Evolutionary conservation across 2,329 filamentous ascomycete species (phyloP), one percentile per base, ranked within the genome.

Genomic region (Paraconiothyrium brasiliense): DNA sequence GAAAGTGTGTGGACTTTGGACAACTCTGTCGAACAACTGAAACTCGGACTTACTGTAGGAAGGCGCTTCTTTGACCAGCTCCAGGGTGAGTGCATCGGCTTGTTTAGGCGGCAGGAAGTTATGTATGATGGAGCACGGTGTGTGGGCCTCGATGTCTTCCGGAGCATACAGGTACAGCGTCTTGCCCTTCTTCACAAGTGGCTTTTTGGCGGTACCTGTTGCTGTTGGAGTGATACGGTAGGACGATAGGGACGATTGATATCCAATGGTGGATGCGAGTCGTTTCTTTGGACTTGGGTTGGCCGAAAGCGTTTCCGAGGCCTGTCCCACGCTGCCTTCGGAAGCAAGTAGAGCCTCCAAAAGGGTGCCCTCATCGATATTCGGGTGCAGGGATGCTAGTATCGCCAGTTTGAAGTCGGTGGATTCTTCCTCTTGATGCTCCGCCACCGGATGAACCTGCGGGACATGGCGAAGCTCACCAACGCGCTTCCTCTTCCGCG

Each of bases 351-450:
- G 83, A 6, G 93, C 82, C 66, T 98, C 94, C 0, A 99, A 84
- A 0, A 97, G 82, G 0, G 84, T 82, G 39, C 90, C 87, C 50
- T 91, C 88, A 8, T 88, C 84, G 4, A 89, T 67, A 0, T 82
- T 75, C 0, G 92, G 88, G 67, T 93, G 86, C 0, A 97, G 80
- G 0, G 95, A 98, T 2, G 90, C 86, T 3, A 99, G 82, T 1
- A 97, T 82, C 1, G 93, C 93, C 14, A 99, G 81, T 73, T 97
- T 98, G 70, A 96, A 84, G 65, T 98, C 95, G 0, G 95, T 99
- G 1, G 91, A 89, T 50, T 97, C 92, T 16, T 93, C 67, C 8
- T 63, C 60, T 34, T 54, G 39, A 13, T 55, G 30, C 16, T 43
- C 24, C 35, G 44, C 41, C 7, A n/a, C 16, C 54, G 4, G 30